These are phyloP conservation scores for Phytomonas sp. DNA, from an alignment of 208 protist genomes.

Conservation along the genomic window DNA sequence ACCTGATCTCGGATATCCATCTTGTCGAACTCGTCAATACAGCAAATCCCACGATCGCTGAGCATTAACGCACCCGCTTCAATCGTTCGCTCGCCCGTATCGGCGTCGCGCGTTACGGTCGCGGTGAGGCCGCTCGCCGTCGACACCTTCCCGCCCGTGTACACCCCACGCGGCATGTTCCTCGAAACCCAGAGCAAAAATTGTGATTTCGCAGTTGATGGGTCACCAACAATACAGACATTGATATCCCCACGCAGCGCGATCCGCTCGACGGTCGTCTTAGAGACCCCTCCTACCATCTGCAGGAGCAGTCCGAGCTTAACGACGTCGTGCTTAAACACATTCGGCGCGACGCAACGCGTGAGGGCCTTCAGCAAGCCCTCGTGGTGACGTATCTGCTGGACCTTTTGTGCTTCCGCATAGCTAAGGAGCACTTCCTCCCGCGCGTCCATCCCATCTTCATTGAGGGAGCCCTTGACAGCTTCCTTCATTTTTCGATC, in stretches of 20 bases:
- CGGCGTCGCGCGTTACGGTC: slow-evolving; percentile 96
- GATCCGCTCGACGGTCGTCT: slow-evolving; percentile 92
- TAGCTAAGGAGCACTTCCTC: slow-evolving; percentile 47
- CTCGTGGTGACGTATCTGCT: slow-evolving; percentile 64
- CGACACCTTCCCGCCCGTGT: slow-evolving; percentile 97
- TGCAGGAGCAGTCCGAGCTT: slow-evolving; percentile 98
- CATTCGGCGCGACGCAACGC: slow-evolving; percentile 87
- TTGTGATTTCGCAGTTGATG: slow-evolving; percentile 98
- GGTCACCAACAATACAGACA: slow-evolving; percentile 98
- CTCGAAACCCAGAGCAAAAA: slow-evolving; percentile 97
- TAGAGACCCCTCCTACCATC: slow-evolving; percentile 98
- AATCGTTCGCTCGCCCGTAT: slow-evolving; percentile 99
- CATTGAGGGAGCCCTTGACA: slow-evolving; percentile 54
- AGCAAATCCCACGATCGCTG: slow-evolving; percentile 99
- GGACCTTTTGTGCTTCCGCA: slow-evolving; percentile 68
- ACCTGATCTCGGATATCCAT: slow-evolving; percentile 99
- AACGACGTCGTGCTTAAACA: slow-evolving; percentile 97
- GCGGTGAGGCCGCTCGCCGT: slow-evolving; percentile 96
- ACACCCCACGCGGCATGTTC: slow-evolving; percentile 94
- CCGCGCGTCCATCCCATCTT: slow-evolving; percentile 13
- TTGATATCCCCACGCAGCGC: slow-evolving; percentile 98
- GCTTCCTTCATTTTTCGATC: slow-evolving; percentile 84
- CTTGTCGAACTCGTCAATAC: slow-evolving; percentile 99
- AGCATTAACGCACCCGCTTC: slow-evolving; percentile 99
- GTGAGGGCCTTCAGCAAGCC: slow-evolving; percentile 88